These are phyloP conservation scores for Ulmus americana DNA, from an alignment of 331 rosid genomes.

Conservation along the genomic window DNA sequence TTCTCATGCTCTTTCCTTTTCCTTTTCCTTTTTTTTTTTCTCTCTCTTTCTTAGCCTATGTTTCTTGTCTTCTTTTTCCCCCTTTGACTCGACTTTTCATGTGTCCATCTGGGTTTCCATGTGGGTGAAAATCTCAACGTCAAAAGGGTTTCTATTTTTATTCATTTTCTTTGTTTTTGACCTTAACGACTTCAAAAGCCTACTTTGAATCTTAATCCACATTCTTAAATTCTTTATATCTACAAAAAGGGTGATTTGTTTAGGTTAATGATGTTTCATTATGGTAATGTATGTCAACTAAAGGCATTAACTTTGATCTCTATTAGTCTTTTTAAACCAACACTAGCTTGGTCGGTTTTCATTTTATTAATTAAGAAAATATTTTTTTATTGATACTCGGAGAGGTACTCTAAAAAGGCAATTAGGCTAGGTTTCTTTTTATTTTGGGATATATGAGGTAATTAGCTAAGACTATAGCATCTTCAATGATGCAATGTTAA, in stretches of 20 bases:
- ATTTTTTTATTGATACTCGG: background rate
- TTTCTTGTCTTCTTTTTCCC: conserved; percentile 7
- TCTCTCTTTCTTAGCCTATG: background rate
- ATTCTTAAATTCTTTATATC: background rate
- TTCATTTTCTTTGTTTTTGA: background rate
- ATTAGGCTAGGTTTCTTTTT: too few relatives aligned
- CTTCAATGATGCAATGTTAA: too few relatives aligned
- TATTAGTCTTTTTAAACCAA: background rate
- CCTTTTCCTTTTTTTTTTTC: background rate
- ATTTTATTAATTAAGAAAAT: background rate
- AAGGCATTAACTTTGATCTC: background rate
- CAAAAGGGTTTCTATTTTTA: background rate
- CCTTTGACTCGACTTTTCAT: conserved; percentile 22
- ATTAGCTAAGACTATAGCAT: too few relatives aligned
- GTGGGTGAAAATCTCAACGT: conserved; percentile 9
- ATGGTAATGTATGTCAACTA: background rate
- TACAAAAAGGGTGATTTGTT: background rate
- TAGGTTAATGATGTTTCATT: background rate
- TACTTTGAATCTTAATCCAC: background rate
- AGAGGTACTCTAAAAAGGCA: conserved; percentile 2
- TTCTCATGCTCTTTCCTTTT: background rate
- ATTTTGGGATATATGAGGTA: too few relatives aligned
- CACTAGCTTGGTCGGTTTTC: background rate
- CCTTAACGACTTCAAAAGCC: background rate
- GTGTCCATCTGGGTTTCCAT: conserved; percentile 11